Evolutionary conservation across 495 filamentous ascomycete species (phyloP).

Genomic region (Xylaria scruposa): DNA sequence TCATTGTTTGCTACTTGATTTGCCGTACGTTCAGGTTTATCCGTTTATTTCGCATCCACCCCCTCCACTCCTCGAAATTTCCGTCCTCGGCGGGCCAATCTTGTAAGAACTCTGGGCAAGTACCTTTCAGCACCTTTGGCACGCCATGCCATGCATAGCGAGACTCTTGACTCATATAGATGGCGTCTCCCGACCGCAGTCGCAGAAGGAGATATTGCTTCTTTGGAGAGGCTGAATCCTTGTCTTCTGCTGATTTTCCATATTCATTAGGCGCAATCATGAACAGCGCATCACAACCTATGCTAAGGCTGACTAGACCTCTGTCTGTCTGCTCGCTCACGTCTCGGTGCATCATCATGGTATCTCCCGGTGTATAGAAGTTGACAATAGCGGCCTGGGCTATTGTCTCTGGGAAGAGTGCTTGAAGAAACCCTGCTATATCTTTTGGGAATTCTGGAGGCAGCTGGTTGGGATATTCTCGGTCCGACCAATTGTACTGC

Average conservation of each 20-base stretch:
- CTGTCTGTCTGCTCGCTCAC: constrained; percentile 79
- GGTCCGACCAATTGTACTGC: constrained; percentile 92
- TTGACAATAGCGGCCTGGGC: constrained; percentile 93
- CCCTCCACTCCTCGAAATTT: constrained; percentile 69
- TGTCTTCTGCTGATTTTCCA: constrained; percentile 47
- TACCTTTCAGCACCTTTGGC: constrained; percentile 76
- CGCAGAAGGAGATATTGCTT: constrained; percentile 65
- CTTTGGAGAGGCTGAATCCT: constrained; percentile 26
- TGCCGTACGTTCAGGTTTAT: constrained; percentile 93
- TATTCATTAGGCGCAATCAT: constrained; percentile 59
- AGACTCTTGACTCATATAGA: constrained; percentile 80
- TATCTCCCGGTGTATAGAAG: constrained; percentile 86
- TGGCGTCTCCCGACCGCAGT: constrained; percentile 77
- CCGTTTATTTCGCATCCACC: constrained; percentile 85
- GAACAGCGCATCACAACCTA: constrained; percentile 90
- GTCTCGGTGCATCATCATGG: constrained; percentile 86
- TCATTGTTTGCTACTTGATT: constrained; percentile 66
- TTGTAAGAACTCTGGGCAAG: constrained; percentile 75
- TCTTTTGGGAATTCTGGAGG: constrained; percentile 81
- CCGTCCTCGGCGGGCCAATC: constrained; percentile 72
- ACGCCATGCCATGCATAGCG: constrained; percentile 95
- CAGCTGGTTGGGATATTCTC: constrained; percentile 70
- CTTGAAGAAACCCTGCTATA: constrained; percentile 66
- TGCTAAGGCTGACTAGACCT: constrained; percentile 80
- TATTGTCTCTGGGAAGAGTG: constrained; percentile 71